Evolutionary conservation across 768 basidiomycete genomes (phyloP).

Genomic region (Boletus vinaceobasis): DNA sequence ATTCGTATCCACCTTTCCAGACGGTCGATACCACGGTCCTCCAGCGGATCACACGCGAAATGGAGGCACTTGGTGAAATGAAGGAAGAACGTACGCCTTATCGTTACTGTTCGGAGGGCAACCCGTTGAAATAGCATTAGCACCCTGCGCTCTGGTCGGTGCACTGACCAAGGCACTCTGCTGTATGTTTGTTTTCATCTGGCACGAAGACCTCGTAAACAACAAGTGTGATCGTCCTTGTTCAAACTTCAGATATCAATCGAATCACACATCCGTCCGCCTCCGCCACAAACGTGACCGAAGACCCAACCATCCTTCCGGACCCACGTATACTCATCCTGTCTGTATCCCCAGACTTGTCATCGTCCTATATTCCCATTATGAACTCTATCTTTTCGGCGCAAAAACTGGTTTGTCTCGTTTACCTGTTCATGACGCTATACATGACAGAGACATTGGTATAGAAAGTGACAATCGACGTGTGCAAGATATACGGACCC

Average conservation of each 20-base stretch:
- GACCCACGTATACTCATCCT: slow-evolving; percentile 71
- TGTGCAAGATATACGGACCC: slow-evolving; percentile 85
- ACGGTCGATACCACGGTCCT: slow-evolving; percentile 68
- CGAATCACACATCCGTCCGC: slow-evolving; percentile 42
- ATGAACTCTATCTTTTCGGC: slow-evolving; percentile 99
- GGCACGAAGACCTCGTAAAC: neutral
- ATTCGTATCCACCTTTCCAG: slow-evolving; percentile 83
- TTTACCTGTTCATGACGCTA: neutral
- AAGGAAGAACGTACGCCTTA: slow-evolving; percentile 42
- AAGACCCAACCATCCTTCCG: slow-evolving; percentile 32
- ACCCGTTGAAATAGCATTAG: slow-evolving; percentile 29
- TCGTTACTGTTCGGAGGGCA: neutral
- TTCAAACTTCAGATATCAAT: slow-evolving; percentile 67
- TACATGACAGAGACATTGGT: slow-evolving; percentile 25
- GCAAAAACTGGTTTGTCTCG: slow-evolving; percentile 78
- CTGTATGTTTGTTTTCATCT: slow-evolving; percentile 45
- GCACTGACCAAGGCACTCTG: slow-evolving; percentile 92
- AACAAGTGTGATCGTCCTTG: slow-evolving; percentile 29
- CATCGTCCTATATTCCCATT: slow-evolving; percentile 91
- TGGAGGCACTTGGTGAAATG: slow-evolving; percentile 48
- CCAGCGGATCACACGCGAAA: slow-evolving; percentile 55
- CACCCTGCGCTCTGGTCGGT: slow-evolving; percentile 73
- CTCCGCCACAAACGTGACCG: slow-evolving; percentile 26
- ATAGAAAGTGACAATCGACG: slow-evolving; percentile 95
- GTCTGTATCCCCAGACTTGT: slow-evolving; percentile 88